Percentiles rank a stretch among this genome's conserved stretches.
Evolutionary conservation across 148 eudicot genomes (phyloP).

Genomic region (Cornus florida): DNA sequence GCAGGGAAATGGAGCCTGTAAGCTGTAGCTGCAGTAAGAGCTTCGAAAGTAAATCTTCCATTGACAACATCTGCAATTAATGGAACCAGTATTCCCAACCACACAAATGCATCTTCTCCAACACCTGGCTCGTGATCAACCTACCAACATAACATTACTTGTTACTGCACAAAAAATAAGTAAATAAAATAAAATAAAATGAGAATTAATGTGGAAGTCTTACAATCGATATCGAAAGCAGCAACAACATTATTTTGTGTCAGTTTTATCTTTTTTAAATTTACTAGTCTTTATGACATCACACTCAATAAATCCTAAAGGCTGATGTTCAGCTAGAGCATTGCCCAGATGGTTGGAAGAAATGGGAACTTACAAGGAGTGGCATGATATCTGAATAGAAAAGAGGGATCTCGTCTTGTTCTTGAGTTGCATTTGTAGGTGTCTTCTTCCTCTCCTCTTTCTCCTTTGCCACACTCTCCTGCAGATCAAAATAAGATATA

Average conservation of each 20-base stretch:
- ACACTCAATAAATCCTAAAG: background rate
- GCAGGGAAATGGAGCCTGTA: conserved; percentile 80
- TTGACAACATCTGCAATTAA: conserved; percentile 64
- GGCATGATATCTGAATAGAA: conserved; percentile 95
- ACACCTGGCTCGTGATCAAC: conserved; percentile 75
- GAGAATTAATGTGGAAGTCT: no score
- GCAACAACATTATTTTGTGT: background rate
- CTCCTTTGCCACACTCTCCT: conserved; percentile 82
- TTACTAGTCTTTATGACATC: background rate
- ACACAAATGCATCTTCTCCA: conserved; percentile 76
- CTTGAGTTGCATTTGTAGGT: conserved; percentile 28
- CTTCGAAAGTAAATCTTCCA: conserved; percentile 81
- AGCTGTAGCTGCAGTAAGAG: conserved; percentile 73
- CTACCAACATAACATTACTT: conserved; percentile 33
- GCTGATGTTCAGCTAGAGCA: background rate
- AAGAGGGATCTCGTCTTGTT: conserved; percentile 73
- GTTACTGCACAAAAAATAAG: background rate
- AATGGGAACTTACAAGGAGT: conserved; percentile 59
- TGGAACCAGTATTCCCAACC: conserved; percentile 80
- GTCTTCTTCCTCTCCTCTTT: conserved; percentile 61
- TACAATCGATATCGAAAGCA: no score
- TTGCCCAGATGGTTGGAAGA: background rate
- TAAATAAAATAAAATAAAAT: no score
- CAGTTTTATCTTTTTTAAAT: background rate
- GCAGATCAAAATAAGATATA: conserved; percentile 4